Percentiles rank a stretch among this genome's conserved stretches.
Evolutionary conservation across 371 early-diverging fungal genomes (phyloP).

Genomic region (Entomophthora muscae): DNA sequence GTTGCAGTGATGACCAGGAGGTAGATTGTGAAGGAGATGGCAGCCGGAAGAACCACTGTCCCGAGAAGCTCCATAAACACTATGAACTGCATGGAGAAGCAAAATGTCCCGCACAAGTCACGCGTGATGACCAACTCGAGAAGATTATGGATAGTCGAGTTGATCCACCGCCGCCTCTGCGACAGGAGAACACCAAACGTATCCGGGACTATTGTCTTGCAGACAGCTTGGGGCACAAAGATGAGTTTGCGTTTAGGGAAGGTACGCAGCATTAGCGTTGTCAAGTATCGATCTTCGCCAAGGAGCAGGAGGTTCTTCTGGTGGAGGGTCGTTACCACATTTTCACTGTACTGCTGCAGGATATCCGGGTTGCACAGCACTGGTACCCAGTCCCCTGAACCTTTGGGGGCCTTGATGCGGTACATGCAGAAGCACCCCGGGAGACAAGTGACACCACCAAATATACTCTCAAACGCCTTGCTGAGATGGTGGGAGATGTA

Average conservation of each 20-base stretch:
- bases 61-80: slow-evolving; percentile 67
- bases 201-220: too few relatives aligned
- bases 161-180: slow-evolving; percentile 86
- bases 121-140: slow-evolving; percentile 75
- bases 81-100: slow-evolving; percentile 79
- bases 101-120: slow-evolving; percentile 73
- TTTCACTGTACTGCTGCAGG: slow-evolving; percentile 75
- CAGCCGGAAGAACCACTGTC: slow-evolving; percentile 66
- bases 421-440: slow-evolving; percentile 95
- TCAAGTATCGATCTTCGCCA: too few relatives aligned
- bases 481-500: slow-evolving; percentile 88
- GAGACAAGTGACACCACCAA: too few relatives aligned
- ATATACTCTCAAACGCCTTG: slow-evolving; percentile 88
- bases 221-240: slow-evolving; percentile 81
- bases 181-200: slow-evolving; percentile 56
- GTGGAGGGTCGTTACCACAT: slow-evolving; percentile 83
- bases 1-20: slow-evolving; percentile 15
- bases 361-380: slow-evolving; percentile 51
- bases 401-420: slow-evolving; percentile 54
- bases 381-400: slow-evolving; percentile 31
- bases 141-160: too few relatives aligned
- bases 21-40: slow-evolving; percentile 34
- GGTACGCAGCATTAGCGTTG: too few relatives aligned
- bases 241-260: slow-evolving; percentile 77
- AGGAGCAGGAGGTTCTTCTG: slow-evolving; percentile 85